These are phyloP conservation scores for Mortierella sp. DNA, from an alignment of 371 early-diverging fungal species.

Conservation along the genomic window DNA sequence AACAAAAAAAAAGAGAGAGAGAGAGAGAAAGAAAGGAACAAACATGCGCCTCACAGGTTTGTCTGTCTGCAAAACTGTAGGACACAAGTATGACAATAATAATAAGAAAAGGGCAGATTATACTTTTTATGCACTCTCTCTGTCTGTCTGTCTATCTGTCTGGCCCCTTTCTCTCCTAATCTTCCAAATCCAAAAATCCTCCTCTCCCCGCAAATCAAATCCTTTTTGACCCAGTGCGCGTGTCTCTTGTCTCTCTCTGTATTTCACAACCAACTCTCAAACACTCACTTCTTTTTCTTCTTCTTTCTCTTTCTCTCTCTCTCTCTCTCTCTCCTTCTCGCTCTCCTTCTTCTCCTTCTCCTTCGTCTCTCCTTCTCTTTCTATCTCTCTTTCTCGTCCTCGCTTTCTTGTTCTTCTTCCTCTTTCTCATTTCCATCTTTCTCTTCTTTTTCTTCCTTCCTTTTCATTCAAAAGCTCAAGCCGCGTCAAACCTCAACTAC, in stretches of 20 bases:
- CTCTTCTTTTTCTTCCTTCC: not conserved
- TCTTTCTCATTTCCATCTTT: not conserved
- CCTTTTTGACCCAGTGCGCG: too few relatives aligned
- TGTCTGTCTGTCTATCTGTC: too few relatives aligned
- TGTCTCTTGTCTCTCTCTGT: too few relatives aligned
- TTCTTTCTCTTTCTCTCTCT: not conserved
- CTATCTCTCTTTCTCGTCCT: not conserved
- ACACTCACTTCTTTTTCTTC: not conserved
- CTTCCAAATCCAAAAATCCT: too few relatives aligned
- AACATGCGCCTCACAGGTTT: not conserved
- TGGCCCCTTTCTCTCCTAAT: not conserved
- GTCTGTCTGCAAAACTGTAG: not conserved
- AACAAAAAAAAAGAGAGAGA: too few relatives aligned
- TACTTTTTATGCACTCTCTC: not conserved
- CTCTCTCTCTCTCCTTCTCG: not conserved
- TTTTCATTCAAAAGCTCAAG: not conserved
- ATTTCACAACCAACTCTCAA: too few relatives aligned
- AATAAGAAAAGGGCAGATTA: not conserved
- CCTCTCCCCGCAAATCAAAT: too few relatives aligned
- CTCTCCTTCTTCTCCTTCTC: constrained; percentile 1
- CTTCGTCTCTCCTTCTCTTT: not conserved
- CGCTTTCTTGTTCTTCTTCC: not conserved
- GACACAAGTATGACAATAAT: too few relatives aligned
- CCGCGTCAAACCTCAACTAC: not conserved
- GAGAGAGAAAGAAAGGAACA: not conserved